phyloP scores from a whole-genome alignment of 768 basidiomycete species.

The Zangia roseola region DNA sequence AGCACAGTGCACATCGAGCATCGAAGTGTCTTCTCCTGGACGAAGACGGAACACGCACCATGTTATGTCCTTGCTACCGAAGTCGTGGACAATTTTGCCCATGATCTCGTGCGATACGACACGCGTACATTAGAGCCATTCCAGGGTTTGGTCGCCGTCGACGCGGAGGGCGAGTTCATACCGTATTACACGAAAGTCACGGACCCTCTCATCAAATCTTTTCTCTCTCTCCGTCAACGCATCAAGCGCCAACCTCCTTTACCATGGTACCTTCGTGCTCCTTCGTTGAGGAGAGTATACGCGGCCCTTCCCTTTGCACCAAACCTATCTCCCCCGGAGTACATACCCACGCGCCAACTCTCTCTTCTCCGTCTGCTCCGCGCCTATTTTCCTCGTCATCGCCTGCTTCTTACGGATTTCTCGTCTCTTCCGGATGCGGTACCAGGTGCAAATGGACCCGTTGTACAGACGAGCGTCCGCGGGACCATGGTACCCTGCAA shows the following conservation, averaged over 20 bases:
- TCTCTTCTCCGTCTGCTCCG: constrained; percentile 82
- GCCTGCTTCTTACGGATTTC: constrained; percentile 94
- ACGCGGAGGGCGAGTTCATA: constrained; percentile 78
- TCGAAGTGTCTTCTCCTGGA: constrained; percentile 87
- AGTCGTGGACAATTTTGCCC: constrained; percentile 98
- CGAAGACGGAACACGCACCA: constrained; percentile 68
- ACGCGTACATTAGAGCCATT: constrained; percentile 74
- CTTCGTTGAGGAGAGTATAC: constrained; percentile 63
- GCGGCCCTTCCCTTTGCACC: constrained; percentile 80
- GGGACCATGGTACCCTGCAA: constrained; percentile 85
- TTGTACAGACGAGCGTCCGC: constrained; percentile 91
- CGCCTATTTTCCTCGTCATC: constrained; percentile 83
- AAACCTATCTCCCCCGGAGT: constrained; percentile 86
- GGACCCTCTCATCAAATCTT: constrained; percentile 81
- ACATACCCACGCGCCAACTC: constrained; percentile 87
- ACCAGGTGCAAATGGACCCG: constrained; percentile 66
- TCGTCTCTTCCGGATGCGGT: constrained; percentile 84
- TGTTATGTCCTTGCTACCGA: constrained; percentile 96
- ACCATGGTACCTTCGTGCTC: constrained; percentile 52
- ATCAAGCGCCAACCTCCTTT: constrained; percentile 60
- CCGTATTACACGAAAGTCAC: constrained; percentile 79
- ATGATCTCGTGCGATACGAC: constrained; percentile 93
- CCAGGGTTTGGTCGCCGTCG: constrained; percentile 80
- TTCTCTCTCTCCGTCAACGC: constrained; percentile 64
- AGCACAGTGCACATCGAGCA: constrained; percentile 63